phyloP scores from a whole-genome alignment of 495 filamentous ascomycete species.

The Achaetomiella virescens region DNA sequence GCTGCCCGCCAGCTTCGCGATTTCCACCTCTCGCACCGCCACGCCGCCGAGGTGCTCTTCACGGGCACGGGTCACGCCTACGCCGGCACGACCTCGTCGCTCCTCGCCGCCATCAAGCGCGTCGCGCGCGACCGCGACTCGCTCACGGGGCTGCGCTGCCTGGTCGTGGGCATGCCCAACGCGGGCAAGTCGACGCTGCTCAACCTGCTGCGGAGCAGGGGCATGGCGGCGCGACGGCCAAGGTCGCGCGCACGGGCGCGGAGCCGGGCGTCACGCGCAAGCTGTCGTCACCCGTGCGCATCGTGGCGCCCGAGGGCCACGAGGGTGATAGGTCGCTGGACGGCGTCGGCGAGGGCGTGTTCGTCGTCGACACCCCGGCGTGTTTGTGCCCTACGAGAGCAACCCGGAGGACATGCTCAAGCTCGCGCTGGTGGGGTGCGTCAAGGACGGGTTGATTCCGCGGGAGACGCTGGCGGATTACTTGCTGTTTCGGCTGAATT shows the following conservation, averaged over 20 bases:
- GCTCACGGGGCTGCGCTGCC: constrained; percentile 59
- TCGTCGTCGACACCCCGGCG: constrained; percentile 58
- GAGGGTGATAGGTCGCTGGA: constrained; percentile 17
- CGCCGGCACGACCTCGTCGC: background rate
- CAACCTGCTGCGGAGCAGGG: constrained; percentile 69
- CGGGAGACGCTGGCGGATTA: constrained; percentile 78
- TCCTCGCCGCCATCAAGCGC: constrained; percentile 31
- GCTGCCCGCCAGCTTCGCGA: constrained; percentile 14
- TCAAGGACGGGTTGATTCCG: constrained; percentile 80
- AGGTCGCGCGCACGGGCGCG: constrained; percentile 75
- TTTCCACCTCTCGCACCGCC: constrained; percentile 22
- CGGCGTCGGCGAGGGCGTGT: constrained; percentile 41
- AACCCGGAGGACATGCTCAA: constrained; percentile 86
- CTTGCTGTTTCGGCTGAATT: constrained; percentile 76
- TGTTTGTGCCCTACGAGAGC: constrained; percentile 87
- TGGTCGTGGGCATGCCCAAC: constrained; percentile 97
- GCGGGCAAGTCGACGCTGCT: constrained; percentile 88
- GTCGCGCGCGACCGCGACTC: constrained; percentile 28
- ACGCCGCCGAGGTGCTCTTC: constrained; percentile 53
- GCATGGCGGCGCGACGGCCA: constrained; percentile 59
- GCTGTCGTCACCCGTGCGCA: constrained; percentile 74
- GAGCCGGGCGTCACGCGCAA: constrained; percentile 89
- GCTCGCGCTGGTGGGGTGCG: constrained; percentile 79
- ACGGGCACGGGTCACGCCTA: constrained; percentile 37
- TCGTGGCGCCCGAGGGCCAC: constrained; percentile 36